Conservation (phyloP, 2,329 filamentous ascomycete genomes). For the Endoconidiophora laricicola region DNA sequence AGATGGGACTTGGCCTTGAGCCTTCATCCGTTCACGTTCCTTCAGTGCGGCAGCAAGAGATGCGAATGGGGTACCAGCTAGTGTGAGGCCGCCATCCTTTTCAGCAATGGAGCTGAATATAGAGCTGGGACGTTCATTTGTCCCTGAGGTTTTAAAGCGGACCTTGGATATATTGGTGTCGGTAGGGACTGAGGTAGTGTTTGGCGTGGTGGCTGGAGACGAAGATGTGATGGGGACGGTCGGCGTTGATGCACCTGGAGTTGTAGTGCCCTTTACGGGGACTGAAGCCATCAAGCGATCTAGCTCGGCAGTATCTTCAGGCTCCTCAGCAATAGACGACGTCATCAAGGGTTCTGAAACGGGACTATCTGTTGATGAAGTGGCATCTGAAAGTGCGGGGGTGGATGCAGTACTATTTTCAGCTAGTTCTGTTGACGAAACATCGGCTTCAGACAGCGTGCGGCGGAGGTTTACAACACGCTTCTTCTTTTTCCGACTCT, state of each 20-base stretch:
- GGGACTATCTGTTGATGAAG: conserved; percentile 24
- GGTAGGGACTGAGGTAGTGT: background rate
- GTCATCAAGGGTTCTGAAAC: conserved; percentile 44
- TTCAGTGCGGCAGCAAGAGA: conserved; percentile 8
- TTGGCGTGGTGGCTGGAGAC: background rate
- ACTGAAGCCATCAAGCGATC: conserved; percentile 5
- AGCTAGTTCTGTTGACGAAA: conserved; percentile 26
- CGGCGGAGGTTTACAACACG: conserved; percentile 68
- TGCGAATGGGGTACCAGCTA: conserved; percentile 6
- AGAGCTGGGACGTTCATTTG: conserved; percentile 11
- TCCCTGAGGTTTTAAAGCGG: conserved; percentile 5
- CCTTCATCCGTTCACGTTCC: conserved; percentile 15
- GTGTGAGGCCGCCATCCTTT: background rate
- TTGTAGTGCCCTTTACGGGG: background rate
- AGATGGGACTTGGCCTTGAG: conserved; percentile 1
- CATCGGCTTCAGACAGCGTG: conserved; percentile 31
- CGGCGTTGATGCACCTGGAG: background rate
- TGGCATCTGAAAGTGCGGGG: conserved; percentile 28
- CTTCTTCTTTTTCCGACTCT: conserved; percentile 63
- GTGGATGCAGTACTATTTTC: conserved; percentile 32
- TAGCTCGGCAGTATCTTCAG: conserved; percentile 28
- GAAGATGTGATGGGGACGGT: background rate
- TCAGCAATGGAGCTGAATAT: conserved; percentile 20
- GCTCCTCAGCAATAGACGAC: conserved; percentile 41
- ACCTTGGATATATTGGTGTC: conserved; percentile 3